phyloP scores from a whole-genome alignment of 1,284 basidiomycete genomes.

The Sanghuangporus sanghuang region DNA sequence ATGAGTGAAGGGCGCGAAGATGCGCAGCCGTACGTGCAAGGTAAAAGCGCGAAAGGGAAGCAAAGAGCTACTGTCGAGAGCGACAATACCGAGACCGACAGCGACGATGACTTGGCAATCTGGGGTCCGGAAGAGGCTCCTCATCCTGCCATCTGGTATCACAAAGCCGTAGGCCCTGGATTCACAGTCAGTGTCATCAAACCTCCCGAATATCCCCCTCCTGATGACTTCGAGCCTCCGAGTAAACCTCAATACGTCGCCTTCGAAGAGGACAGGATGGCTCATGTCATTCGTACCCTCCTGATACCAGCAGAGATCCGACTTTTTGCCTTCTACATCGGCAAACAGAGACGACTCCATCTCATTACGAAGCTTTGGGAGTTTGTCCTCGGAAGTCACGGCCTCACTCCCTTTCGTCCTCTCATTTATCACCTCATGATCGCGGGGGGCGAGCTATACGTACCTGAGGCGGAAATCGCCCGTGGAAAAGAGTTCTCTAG shows the following conservation, averaged over 20 bases:
- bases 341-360: not conserved
- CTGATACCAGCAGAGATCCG: not conserved
- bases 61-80: not conserved
- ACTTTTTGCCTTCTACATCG: not conserved
- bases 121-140: not conserved
- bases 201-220: not conserved
- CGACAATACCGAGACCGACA: too few species aligned
- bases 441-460: not conserved
- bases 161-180: not conserved
- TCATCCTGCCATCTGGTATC: not conserved
- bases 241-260: not conserved
- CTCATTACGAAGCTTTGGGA: not conserved
- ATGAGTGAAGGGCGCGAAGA: not conserved
- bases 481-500: not conserved
- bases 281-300: not conserved
- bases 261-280: not conserved
- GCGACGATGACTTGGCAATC: not conserved
- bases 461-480: not conserved
- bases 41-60: constrained; percentile 2
- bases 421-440: not conserved
- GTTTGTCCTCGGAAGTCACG: not conserved
- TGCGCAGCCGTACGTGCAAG: not conserved
- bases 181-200: not conserved
- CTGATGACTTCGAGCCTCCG: not conserved
- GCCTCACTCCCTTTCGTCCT: constrained; percentile 1